Conservation (phyloP, 1,284 basidiomycete genomes). For the Cryptococcus maquisensis region DNA sequence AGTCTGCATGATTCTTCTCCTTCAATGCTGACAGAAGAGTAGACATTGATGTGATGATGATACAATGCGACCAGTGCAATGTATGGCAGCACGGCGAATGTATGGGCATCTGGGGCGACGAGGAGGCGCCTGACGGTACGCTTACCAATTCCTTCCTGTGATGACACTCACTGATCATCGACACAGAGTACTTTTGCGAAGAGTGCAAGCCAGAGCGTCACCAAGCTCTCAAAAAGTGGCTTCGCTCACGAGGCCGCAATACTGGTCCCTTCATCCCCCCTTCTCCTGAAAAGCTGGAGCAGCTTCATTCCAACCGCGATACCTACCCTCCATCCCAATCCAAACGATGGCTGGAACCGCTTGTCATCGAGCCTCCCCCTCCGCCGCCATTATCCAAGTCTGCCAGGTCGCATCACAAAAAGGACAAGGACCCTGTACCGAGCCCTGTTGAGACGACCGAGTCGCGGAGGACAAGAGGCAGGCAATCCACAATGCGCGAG, state of each 20-base stretch:
- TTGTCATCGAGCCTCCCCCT: slow-evolving; percentile 11
- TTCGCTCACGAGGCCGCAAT: slow-evolving; percentile 36
- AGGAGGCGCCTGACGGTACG: slow-evolving; percentile 70
- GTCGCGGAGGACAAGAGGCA: slow-evolving; percentile 7
- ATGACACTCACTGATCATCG: neutral
- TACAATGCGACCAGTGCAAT: slow-evolving; percentile 93
- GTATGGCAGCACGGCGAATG: slow-evolving; percentile 98
- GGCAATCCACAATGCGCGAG: slow-evolving; percentile 7
- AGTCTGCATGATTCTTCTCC: slow-evolving; percentile 36
- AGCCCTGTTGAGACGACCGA: slow-evolving; percentile 4
- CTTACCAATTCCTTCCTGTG: slow-evolving; percentile 29
- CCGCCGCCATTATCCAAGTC: slow-evolving; percentile 20
- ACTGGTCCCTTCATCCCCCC: slow-evolving; percentile 39
- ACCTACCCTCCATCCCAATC: slow-evolving; percentile 46
- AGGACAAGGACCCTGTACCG: slow-evolving; percentile 11
- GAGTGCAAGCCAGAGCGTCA: slow-evolving; percentile 85
- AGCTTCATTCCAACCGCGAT: slow-evolving; percentile 31
- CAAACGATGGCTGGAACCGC: slow-evolving; percentile 38
- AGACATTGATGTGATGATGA: slow-evolving; percentile 83
- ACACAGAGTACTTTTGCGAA: slow-evolving; percentile 76
- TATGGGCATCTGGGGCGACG: slow-evolving; percentile 86
- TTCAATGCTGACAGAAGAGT: slow-evolving; percentile 15
- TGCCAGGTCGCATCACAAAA: slow-evolving; percentile 32
- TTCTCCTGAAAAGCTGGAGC: slow-evolving; percentile 35
- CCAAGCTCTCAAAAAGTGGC: slow-evolving; percentile 66